A percentile compares a stretch with the other conserved stretches of the same genome.
Conservation (phyloP, 164 flowering plant species). For the Annona squamosa region DNA sequence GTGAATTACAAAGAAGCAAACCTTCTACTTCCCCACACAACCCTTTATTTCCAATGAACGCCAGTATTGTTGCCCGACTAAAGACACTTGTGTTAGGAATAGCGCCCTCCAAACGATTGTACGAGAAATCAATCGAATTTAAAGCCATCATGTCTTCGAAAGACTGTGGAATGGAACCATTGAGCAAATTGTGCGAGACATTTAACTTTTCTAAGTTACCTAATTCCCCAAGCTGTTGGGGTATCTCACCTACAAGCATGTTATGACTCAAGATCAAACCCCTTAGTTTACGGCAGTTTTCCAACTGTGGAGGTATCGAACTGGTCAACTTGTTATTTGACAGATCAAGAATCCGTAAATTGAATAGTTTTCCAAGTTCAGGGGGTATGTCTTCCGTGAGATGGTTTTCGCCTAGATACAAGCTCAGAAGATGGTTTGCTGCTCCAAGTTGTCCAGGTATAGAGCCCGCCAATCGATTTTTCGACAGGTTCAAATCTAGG, state of each 20-base stretch:
- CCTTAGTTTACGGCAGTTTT: background rate
- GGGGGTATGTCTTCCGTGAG: background rate
- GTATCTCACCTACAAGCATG: background rate
- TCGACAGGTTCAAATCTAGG: background rate
- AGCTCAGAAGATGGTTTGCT: background rate
- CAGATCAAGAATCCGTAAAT: no score
- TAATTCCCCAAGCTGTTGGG: background rate
- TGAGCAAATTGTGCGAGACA: background rate
- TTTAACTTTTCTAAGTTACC: background rate
- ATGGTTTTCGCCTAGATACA: background rate
- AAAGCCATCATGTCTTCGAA: background rate
- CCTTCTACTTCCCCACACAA: conserved; percentile 2
- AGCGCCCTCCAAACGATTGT: conserved; percentile 6
- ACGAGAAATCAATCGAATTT: conserved; percentile 3
- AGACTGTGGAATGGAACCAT: background rate
- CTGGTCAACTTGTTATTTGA: background rate
- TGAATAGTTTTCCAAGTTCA: background rate
- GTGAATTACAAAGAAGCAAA: conserved; percentile 1
- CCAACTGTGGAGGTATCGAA: background rate
- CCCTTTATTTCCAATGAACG: background rate
- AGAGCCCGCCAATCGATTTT: background rate
- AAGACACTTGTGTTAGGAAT: conserved; percentile 3
- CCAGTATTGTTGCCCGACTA: background rate
- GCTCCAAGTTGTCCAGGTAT: background rate
- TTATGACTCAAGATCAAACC: background rate